Conservation (phyloP, 2,329 filamentous ascomycete genomes). For the Fonsecaea nubica region DNA sequence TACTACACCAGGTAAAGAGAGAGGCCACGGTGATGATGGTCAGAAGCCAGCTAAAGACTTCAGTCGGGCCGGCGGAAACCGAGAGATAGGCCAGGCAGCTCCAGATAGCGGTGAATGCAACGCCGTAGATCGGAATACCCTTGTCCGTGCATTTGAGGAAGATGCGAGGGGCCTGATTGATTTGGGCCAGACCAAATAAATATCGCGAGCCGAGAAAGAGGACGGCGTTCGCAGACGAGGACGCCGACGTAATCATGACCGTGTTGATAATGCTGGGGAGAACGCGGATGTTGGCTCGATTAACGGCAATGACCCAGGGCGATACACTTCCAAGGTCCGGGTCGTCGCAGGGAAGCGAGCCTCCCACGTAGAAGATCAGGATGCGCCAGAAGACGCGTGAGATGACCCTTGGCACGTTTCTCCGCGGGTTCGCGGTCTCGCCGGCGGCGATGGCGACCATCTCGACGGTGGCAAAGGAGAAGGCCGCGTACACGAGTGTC, state of each 20-base stretch:
- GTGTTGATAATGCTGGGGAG: constrained; percentile 78
- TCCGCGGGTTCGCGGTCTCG: constrained; percentile 53
- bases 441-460: constrained; percentile 56
- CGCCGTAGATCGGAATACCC: constrained; percentile 63
- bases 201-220: constrained; percentile 45
- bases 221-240: constrained; percentile 56
- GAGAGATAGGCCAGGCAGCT: constrained; percentile 51
- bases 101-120: constrained; percentile 61
- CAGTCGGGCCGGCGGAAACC: constrained; percentile 1
- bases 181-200: constrained; percentile 43
- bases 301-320: constrained; percentile 51
- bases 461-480: constrained; percentile 58
- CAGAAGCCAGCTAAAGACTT: constrained; percentile 56
- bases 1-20: constrained; percentile 58
- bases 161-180: constrained; percentile 48
- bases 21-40: constrained; percentile 56
- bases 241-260: constrained; percentile 74
- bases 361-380: constrained; percentile 77
- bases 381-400: constrained; percentile 58
- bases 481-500: constrained; percentile 44
- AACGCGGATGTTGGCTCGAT: constrained; percentile 67
- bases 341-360: constrained; percentile 72
- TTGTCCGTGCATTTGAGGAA: constrained; percentile 61
- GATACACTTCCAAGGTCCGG: constrained; percentile 48
- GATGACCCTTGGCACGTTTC: constrained; percentile 49